Evolutionary conservation across 495 filamentous ascomycete species (phyloP).

Genomic region (Neurospora sp.): DNA sequence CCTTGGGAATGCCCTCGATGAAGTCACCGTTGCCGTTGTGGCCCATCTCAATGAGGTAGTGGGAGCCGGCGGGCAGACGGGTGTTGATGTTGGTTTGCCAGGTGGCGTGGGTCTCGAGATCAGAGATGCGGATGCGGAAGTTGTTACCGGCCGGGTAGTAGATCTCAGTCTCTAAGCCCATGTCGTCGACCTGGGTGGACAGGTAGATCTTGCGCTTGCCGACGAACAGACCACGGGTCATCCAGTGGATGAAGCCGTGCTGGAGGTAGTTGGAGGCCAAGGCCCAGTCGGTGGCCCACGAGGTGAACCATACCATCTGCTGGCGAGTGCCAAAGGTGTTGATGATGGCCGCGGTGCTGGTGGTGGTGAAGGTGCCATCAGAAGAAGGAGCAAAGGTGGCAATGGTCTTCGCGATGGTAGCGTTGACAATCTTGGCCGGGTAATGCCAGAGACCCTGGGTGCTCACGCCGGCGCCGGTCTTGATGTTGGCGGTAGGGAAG

Average conservation of each 20-base stretch:
- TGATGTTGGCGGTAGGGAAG: conserved; percentile 42
- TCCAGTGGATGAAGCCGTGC: conserved; percentile 56
- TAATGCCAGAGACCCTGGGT: conserved; percentile 46
- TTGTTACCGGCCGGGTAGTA: conserved; percentile 31
- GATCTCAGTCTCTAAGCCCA: conserved; percentile 47
- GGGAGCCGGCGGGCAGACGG: conserved; percentile 45
- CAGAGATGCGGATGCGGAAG: conserved; percentile 42
- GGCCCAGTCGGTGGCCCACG: conserved; percentile 47
- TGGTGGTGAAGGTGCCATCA: conserved; percentile 12
- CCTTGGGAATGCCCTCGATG: conserved; percentile 25
- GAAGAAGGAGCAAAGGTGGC: conserved; percentile 36
- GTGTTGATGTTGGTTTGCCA: conserved; percentile 43
- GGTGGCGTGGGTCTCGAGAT: conserved; percentile 37
- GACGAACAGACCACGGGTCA: conserved; percentile 46
- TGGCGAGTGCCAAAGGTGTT: conserved; percentile 48
- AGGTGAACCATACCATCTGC: conserved; percentile 54
- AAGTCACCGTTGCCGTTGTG: conserved; percentile 57
- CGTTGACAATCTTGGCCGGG: conserved; percentile 44
- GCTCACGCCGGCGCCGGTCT: conserved; percentile 20
- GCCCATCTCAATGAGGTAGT: conserved; percentile 47
- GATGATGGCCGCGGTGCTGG: conserved; percentile 48
- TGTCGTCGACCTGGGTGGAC: conserved; percentile 56
- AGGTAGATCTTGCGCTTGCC: conserved; percentile 47
- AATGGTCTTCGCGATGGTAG: conserved; percentile 42
- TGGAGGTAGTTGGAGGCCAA: conserved; percentile 45